Percentiles rank a stretch among this genome's conserved stretches.
Conservation (phyloP, 805 yeast genomes). For the Komagataella populi region DNA sequence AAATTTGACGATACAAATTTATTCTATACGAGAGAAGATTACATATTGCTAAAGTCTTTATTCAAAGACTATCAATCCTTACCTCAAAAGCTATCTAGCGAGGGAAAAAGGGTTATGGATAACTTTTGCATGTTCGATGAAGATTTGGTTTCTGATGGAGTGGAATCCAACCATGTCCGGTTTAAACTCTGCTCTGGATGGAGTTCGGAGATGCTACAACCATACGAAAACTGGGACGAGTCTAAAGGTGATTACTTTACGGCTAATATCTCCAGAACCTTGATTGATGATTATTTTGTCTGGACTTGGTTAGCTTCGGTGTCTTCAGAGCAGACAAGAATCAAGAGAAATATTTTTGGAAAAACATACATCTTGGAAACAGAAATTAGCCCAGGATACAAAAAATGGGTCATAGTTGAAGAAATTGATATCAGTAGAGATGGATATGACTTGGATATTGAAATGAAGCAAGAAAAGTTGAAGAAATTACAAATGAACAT, state of each 20-base stretch:
- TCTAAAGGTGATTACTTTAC: conserved; percentile 19
- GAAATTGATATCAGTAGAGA: conserved; percentile 37
- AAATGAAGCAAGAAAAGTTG: conserved; percentile 18
- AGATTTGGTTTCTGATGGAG: conserved; percentile 25
- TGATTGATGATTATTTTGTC: conserved; percentile 76
- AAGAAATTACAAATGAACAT: conserved; percentile 15
- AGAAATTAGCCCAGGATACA: conserved; percentile 58
- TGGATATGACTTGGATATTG: conserved; percentile 20
- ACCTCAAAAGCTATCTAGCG: conserved; percentile 54
- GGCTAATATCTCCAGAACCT: conserved; percentile 42
- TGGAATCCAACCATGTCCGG: conserved; percentile 12
- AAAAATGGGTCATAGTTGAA: conserved; percentile 67
- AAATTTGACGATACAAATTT: conserved; percentile 57
- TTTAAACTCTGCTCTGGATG: conserved; percentile 20
- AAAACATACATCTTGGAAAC: conserved; percentile 74
- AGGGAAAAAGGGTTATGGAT: conserved; percentile 47
- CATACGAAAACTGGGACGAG: conserved; percentile 1
- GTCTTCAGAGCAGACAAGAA: conserved; percentile 57
- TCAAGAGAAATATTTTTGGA: conserved; percentile 61
- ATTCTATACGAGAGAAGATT: conserved; percentile 68
- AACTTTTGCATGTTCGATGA: conserved; percentile 19
- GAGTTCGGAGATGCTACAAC: conserved; percentile 15
- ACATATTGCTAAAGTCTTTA: conserved; percentile 55
- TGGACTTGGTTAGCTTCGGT: conserved; percentile 85
- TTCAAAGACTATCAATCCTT: conserved; percentile 46